Base-by-base conservation (phyloP, 1,284 basidiomycete genomes). In the Leccinum idahoense region DNA sequence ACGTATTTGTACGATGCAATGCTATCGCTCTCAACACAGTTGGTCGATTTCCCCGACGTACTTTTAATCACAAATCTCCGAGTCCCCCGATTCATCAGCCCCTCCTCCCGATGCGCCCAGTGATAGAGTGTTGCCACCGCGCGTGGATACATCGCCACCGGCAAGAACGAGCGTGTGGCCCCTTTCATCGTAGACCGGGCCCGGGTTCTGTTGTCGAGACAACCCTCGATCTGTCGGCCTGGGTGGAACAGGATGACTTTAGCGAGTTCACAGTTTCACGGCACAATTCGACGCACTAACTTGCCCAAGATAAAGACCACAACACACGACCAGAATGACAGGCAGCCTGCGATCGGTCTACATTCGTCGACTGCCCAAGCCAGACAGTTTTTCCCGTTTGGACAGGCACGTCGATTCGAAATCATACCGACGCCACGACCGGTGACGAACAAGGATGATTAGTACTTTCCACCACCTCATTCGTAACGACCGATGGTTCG, bases 1-100 rank as follows among this genome's bases (percentile, higher is more conserved):
- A 73, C 83, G 7, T 84, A 88, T 59, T 65, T 89, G 20, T 85
- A 81, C 68, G 83, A 85, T 60, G 82, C 82, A 35, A 35, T 35
- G 32, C 32, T 81, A 81, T 72, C 75, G 72, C 46, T 67, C 70
- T 57, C 73, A 74, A 61, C 65, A 70, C 62, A 68, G 67, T 65
- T 71, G 72, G 70, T 71, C 70, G 63, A 71, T 63, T 69, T 70
- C 71, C 56, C 63, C 70, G 59, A 44, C 65, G 12, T 64, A 72
- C 59, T 53, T 53, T 67, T 59, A 64, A 70, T 72, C 71, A 72
- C 35, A 4, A 61, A 7, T 69, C 67, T 35, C 32, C 32, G 32
- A 35, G 32, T 64, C 65, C 68, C 39, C 62, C 67, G 46, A 60
- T 65, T 65, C 63, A 44, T 65, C 71, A 64, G 69, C 59, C 12